Evolutionary conservation across 495 filamentous ascomycete genomes (phyloP).

Genomic region (Niebla homalea): DNA sequence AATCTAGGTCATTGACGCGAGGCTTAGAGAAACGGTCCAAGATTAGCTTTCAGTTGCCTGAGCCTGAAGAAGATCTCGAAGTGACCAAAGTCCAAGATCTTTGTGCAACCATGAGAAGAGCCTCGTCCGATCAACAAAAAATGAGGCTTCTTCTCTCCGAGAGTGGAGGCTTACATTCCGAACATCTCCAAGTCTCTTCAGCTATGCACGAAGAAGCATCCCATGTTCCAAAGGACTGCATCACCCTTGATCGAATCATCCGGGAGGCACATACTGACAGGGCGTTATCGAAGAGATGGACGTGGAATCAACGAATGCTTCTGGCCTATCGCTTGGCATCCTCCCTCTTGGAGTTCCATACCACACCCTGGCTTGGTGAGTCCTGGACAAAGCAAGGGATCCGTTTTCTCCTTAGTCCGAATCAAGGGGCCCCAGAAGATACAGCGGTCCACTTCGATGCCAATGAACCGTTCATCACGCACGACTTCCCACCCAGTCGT

Average conservation of each 20-base stretch:
- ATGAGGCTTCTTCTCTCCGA: not conserved
- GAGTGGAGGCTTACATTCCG: not conserved
- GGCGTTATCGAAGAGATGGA: not conserved
- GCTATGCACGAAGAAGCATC: not conserved
- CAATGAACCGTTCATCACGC: not conserved
- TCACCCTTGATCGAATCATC: slow-evolving; percentile 2
- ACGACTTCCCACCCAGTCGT: not conserved
- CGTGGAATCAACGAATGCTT: not conserved
- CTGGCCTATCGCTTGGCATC: slow-evolving; percentile 3
- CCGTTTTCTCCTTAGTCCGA: not conserved
- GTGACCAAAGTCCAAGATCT: not conserved
- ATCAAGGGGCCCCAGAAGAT: not conserved
- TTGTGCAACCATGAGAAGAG: not conserved
- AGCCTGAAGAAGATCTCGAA: not conserved
- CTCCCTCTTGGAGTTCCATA: slow-evolving; percentile 3
- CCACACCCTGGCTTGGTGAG: slow-evolving; percentile 3
- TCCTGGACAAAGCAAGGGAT: slow-evolving; percentile 2
- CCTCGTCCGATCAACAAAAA: not conserved
- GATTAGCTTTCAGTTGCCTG: not conserved
- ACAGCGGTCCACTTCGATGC: not conserved
- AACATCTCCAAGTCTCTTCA: not conserved
- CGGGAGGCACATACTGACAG: not conserved
- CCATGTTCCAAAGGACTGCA: not conserved
- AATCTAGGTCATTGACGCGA: not conserved
- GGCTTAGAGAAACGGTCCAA: not conserved